phyloP scores from a whole-genome alignment of 2,329 filamentous ascomycete genomes.

The Didymella pomorum region DNA sequence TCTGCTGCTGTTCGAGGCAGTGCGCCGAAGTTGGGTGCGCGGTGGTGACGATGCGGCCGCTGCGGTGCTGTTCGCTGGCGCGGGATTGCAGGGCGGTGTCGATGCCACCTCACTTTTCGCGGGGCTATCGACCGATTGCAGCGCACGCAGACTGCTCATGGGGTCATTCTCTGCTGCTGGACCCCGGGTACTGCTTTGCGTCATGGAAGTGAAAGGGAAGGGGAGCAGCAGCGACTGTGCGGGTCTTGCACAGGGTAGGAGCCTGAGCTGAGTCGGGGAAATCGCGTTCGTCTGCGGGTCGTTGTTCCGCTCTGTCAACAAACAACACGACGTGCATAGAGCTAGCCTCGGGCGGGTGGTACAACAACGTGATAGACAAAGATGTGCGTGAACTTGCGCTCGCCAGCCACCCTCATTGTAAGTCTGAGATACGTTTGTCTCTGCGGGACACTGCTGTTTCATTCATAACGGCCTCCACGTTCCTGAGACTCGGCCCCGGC shows the following conservation, averaged over 20 bases:
- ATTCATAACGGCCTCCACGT: slow-evolving; percentile 14
- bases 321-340: slow-evolving; percentile 22
- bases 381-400: slow-evolving; percentile 11
- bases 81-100: slow-evolving; percentile 19
- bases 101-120: slow-evolving; percentile 27
- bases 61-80: slow-evolving; percentile 33
- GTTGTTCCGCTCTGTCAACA: slow-evolving; percentile 18
- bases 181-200: slow-evolving; percentile 29
- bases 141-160: slow-evolving; percentile 35
- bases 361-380: slow-evolving; percentile 15
- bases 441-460: slow-evolving; percentile 19
- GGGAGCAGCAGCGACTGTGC: slow-evolving; percentile 25
- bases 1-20: slow-evolving; percentile 20
- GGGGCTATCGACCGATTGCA: slow-evolving; percentile 33
- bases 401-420: slow-evolving; percentile 15
- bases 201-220: slow-evolving; percentile 21
- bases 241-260: slow-evolving; percentile 16
- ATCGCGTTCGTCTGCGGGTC: slow-evolving; percentile 18
- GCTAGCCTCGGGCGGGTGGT: slow-evolving; percentile 15
- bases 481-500: slow-evolving; percentile 20
- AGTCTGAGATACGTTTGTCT: slow-evolving; percentile 1
- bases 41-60: slow-evolving; percentile 24
- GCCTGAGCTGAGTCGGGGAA: slow-evolving; percentile 19
- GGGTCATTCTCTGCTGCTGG: slow-evolving; percentile 33
- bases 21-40: slow-evolving; percentile 24